Percentiles rank a stretch among this genome's conserved stretches.
phyloP scores from a whole-genome alignment of 495 filamentous ascomycete species.

The Cercophora sp. region DNA sequence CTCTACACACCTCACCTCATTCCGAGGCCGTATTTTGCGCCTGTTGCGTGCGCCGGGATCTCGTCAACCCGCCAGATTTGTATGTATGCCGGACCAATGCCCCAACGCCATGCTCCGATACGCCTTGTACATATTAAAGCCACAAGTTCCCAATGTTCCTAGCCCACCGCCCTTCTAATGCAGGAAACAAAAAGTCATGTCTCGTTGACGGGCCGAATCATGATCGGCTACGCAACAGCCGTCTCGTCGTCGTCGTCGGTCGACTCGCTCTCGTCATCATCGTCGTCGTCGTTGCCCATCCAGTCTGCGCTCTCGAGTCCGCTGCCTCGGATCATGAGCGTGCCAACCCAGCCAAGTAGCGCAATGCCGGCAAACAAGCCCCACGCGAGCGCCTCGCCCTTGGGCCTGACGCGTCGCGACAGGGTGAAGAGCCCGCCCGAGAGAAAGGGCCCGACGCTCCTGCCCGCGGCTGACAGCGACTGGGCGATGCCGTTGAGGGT shows the following conservation, averaged over 20 bases:
- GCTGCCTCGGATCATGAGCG: conserved; percentile 64
- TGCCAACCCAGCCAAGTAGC: conserved; percentile 71
- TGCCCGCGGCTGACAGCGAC: conserved; percentile 85
- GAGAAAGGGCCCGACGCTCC: conserved; percentile 83
- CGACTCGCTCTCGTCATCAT: conserved; percentile 4
- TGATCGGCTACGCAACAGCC: too few species aligned
- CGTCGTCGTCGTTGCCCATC: conserved; percentile 27
- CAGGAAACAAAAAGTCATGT: too few species aligned
- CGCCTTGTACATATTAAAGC: too few species aligned
- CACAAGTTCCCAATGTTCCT: too few species aligned
- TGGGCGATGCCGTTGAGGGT: conserved; percentile 93
- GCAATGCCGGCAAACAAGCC: conserved; percentile 76
- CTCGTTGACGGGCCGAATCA: too few species aligned
- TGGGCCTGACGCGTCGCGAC: conserved; percentile 61
- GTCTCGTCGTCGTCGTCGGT: neutral
- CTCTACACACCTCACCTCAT: too few species aligned
- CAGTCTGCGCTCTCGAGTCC: conserved; percentile 53
- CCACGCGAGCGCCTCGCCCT: conserved; percentile 83
- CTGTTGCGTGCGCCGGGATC: too few species aligned
- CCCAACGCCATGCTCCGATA: too few species aligned
- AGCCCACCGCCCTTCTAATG: too few species aligned
- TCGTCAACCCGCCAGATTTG: too few species aligned
- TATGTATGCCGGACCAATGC: too few species aligned
- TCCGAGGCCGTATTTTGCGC: too few species aligned
- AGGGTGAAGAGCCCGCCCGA: conserved; percentile 80